A percentile compares a stretch with the other conserved stretches of the same genome.
Conservation (phyloP, 2,329 filamentous ascomycete genomes). For the Phialemoniopsis sp. region DNA sequence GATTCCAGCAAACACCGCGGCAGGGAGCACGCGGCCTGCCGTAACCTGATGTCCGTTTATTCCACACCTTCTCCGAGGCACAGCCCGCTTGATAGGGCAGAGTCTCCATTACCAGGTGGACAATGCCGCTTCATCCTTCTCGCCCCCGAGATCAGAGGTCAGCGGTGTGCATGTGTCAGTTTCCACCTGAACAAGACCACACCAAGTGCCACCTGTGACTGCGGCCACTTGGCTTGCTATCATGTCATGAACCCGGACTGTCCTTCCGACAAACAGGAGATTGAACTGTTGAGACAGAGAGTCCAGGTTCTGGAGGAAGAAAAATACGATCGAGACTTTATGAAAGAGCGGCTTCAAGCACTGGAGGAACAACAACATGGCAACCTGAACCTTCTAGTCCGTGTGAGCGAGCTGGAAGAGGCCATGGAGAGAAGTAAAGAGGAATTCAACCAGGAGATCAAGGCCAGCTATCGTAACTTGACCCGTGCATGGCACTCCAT, state of each 20-base stretch:
- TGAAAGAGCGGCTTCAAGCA: conserved; percentile 13
- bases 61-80: conserved; percentile 23
- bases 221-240: conserved; percentile 57
- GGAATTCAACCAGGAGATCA: conserved; percentile 48
- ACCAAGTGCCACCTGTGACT: conserved; percentile 52
- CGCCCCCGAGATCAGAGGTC: conserved; percentile 51
- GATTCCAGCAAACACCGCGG: background rate
- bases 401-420: conserved; percentile 50
- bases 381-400: conserved; percentile 28
- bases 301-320: conserved; percentile 39
- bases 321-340: conserved; percentile 25
- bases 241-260: conserved; percentile 45
- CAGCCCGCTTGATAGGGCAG: conserved; percentile 24
- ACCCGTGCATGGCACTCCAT: conserved; percentile 50
- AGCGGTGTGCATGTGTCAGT: conserved; percentile 54
- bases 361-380: conserved; percentile 12
- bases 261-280: conserved; percentile 37
- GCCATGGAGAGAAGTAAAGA: conserved; percentile 46
- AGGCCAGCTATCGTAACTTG: conserved; percentile 50
- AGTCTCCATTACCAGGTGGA: conserved; percentile 47
- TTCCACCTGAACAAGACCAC: conserved; percentile 51
- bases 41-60: conserved; percentile 16
- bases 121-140: conserved; percentile 57
- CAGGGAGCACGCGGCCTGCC: background rate
- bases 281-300: conserved; percentile 43